Percentiles rank a stretch among this genome's conserved stretches.
Conservation (phyloP, 2,329 filamentous ascomycete genomes). For the Xenosphaeropsis pyriputrescens region DNA sequence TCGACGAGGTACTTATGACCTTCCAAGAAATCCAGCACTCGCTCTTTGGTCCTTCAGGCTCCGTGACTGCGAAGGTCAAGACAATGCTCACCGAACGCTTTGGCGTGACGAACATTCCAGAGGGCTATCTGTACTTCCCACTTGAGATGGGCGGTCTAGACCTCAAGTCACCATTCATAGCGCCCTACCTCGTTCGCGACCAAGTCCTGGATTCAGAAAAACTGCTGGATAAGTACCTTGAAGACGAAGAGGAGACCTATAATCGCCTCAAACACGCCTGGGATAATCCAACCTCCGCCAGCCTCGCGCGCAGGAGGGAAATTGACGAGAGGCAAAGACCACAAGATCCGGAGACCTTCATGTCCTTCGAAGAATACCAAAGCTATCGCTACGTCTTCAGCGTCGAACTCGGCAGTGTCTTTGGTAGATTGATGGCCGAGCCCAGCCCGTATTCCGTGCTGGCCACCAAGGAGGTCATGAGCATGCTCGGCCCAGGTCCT, state of each 20-base stretch:
- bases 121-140: slow-evolving; percentile 24
- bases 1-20: slow-evolving; percentile 35
- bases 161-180: slow-evolving; percentile 22
- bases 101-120: slow-evolving; percentile 18
- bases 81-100: slow-evolving; percentile 33
- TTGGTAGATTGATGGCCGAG: slow-evolving; percentile 14
- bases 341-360: slow-evolving; percentile 16
- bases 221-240: slow-evolving; percentile 13
- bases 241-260: slow-evolving; percentile 19
- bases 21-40: slow-evolving; percentile 33
- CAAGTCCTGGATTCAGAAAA: slow-evolving; percentile 8
- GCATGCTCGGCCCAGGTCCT: slow-evolving; percentile 3
- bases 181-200: slow-evolving; percentile 12
- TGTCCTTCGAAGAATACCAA: slow-evolving; percentile 23
- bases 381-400: slow-evolving; percentile 19
- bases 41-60: slow-evolving; percentile 26
- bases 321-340: slow-evolving; percentile 16
- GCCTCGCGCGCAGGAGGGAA: slow-evolving; percentile 9
- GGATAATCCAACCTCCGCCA: too few relatives aligned
- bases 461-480: slow-evolving; percentile 8
- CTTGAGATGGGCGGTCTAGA: slow-evolving; percentile 22
- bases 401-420: slow-evolving; percentile 13
- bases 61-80: slow-evolving; percentile 31
- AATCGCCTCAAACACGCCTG: too few relatives aligned
- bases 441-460: slow-evolving; percentile 11